Evolutionary conservation across 495 filamentous ascomycete genomes (phyloP).

Genomic region (Hapsidospora chrysogenum): DNA sequence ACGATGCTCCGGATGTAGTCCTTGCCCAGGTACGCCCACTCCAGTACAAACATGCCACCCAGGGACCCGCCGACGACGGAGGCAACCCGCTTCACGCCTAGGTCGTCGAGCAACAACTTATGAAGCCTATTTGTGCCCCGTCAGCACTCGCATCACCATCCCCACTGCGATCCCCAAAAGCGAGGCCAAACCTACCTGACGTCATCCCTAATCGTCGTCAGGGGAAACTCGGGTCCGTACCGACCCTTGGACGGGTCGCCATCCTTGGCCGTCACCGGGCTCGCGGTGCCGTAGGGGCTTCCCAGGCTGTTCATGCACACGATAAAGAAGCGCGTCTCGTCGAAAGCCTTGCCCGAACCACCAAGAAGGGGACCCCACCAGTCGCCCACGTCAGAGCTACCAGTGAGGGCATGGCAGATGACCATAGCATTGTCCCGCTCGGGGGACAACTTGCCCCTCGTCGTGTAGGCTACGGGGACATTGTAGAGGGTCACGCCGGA

Average conservation of each 20-base stretch:
- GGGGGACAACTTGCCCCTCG: slow-evolving; percentile 57
- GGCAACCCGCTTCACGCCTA: slow-evolving; percentile 75
- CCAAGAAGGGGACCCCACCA: slow-evolving; percentile 97
- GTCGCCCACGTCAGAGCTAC: slow-evolving; percentile 88
- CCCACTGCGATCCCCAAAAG: no score
- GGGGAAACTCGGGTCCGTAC: slow-evolving; percentile 91
- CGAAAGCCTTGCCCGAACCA: slow-evolving; percentile 78
- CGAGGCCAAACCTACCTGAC: slow-evolving; percentile 72
- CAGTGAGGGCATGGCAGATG: slow-evolving; percentile 92
- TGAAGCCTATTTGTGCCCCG: slow-evolving; percentile 55
- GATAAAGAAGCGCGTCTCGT: slow-evolving; percentile 82
- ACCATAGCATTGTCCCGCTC: slow-evolving; percentile 81
- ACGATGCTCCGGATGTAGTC: slow-evolving; percentile 86
- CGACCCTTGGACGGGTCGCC: slow-evolving; percentile 53
- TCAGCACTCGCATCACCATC: no score
- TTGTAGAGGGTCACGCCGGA: slow-evolving; percentile 75
- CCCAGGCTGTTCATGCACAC: slow-evolving; percentile 93
- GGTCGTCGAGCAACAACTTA: slow-evolving; percentile 75
- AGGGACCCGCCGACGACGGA: slow-evolving; percentile 93
- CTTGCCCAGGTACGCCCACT: slow-evolving; percentile 92
- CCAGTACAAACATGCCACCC: slow-evolving; percentile 92
- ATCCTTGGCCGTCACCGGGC: slow-evolving; percentile 79
- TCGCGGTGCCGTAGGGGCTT: slow-evolving; percentile 91
- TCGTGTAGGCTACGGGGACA: slow-evolving; percentile 89
- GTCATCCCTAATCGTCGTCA: slow-evolving; percentile 90